Evolutionary conservation across 164 flowering plant genomes (phyloP).

Genomic region (Stephania japonica): DNA sequence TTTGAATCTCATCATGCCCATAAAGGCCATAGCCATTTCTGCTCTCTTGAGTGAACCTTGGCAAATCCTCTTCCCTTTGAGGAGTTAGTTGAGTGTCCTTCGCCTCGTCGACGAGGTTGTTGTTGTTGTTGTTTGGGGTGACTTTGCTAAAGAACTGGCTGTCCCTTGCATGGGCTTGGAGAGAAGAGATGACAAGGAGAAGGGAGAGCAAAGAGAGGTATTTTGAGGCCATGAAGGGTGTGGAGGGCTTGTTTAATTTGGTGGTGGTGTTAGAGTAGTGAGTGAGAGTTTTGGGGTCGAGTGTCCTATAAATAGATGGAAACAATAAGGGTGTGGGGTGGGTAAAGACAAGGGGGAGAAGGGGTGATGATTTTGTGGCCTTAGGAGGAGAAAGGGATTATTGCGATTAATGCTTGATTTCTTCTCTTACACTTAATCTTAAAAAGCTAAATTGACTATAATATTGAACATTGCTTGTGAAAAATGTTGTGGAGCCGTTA

Average conservation of each 20-base stretch:
- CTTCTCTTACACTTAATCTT: background rate
- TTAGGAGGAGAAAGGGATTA: background rate
- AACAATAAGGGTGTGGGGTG: background rate
- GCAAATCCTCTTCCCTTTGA: background rate
- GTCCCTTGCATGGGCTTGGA: conserved; percentile 36
- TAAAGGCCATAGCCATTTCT: conserved; percentile 30
- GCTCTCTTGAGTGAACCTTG: conserved; percentile 11
- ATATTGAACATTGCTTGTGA: too few relatives aligned
- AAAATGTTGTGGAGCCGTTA: too few relatives aligned
- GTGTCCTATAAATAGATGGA: conserved; percentile 11
- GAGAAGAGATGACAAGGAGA: conserved; percentile 12
- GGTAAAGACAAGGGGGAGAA: conserved; percentile 8
- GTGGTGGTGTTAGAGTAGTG: background rate
- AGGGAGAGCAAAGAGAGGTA: conserved; percentile 20
- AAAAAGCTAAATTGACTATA: too few relatives aligned
- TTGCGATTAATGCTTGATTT: background rate
- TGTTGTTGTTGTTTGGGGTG: conserved; percentile 9
- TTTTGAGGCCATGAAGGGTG: conserved; percentile 21
- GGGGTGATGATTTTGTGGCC: conserved; percentile 14
- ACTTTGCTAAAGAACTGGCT: conserved; percentile 38
- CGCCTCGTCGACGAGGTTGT: background rate
- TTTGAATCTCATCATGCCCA: conserved; percentile 16
- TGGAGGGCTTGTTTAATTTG: background rate
- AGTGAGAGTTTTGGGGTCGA: conserved; percentile 2
- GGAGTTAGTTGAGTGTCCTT: conserved; percentile 13